Evolutionary conservation across 2,329 filamentous ascomycete species (phyloP).

Genomic region (Microcyclospora tardicrescens): DNA sequence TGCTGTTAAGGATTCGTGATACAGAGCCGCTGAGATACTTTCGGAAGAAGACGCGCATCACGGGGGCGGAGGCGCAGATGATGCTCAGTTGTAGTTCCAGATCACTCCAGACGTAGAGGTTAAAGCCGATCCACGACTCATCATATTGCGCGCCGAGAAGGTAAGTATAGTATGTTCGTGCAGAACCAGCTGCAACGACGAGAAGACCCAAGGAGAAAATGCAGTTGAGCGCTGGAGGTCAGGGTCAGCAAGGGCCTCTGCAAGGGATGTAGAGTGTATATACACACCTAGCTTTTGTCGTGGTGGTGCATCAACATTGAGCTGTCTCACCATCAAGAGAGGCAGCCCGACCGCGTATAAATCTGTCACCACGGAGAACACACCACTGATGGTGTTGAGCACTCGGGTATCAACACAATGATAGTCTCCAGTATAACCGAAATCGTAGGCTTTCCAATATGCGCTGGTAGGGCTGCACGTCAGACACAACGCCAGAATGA

Average conservation of each 20-base stretch:
- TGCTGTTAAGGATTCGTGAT: background rate
- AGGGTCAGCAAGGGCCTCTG: constrained; percentile 18
- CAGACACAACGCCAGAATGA: constrained; percentile 7
- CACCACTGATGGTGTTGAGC: constrained; percentile 13
- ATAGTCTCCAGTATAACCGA: constrained; percentile 11
- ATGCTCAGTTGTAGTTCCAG: constrained; percentile 19
- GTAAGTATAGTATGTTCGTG: constrained; percentile 21
- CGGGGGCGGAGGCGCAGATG: constrained; percentile 20
- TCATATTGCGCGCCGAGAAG: constrained; percentile 12
- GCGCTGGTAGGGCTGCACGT: constrained; percentile 9
- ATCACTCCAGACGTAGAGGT: constrained; percentile 16
- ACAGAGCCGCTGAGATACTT: constrained; percentile 14
- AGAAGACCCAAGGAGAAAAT: constrained; percentile 16
- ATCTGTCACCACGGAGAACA: constrained; percentile 10
- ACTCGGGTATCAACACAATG: constrained; percentile 18
- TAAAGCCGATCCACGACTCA: constrained; percentile 14
- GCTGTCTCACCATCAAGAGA: constrained; percentile 30
- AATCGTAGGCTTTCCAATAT: constrained; percentile 11
- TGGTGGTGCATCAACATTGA: constrained; percentile 25
- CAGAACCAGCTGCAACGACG: constrained; percentile 21
- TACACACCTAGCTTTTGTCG: constrained; percentile 2
- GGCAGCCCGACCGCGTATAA: constrained; percentile 12
- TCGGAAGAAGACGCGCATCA: constrained; percentile 17
- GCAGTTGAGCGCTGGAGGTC: constrained; percentile 13
- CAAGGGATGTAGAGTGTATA: constrained; percentile 8